These are phyloP conservation scores for Capillidium rhysosporum DNA, from an alignment of 371 early-diverging fungal genomes.

Conservation along the genomic window DNA sequence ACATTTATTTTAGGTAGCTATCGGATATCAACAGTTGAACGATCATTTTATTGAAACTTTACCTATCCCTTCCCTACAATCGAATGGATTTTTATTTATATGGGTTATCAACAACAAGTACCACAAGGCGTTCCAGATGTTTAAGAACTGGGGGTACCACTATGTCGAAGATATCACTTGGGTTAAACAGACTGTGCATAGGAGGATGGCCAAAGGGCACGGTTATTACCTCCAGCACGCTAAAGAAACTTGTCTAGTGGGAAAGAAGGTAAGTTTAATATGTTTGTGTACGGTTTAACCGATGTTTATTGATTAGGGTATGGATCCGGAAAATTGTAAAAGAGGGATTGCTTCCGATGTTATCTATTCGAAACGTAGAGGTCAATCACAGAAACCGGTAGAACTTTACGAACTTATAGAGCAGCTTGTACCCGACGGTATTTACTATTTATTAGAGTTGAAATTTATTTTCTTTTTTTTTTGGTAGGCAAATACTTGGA, in stretches of 20 bases:
- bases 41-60: conserved; percentile 79
- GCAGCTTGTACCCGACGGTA: conserved; percentile 70
- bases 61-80: conserved; percentile 64
- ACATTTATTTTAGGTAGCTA: conserved; percentile 35
- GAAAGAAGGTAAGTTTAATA: conserved; percentile 36
- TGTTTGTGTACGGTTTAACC: neutral
- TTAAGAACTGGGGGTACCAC: conserved; percentile 85
- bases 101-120: conserved; percentile 96
- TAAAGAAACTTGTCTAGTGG: conserved; percentile 87
- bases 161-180: conserved; percentile 88
- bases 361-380: conserved; percentile 77
- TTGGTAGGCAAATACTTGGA: conserved; percentile 54
- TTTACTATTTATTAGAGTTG: neutral
- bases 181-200: conserved; percentile 89
- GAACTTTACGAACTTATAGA: conserved; percentile 84
- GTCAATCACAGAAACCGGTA: conserved; percentile 88
- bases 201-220: conserved; percentile 88
- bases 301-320: conserved; percentile 17
- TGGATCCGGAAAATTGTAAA: conserved; percentile 52
- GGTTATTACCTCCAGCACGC: conserved; percentile 91
- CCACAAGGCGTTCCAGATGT: conserved; percentile 73
- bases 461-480: neutral
- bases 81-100: conserved; percentile 78
- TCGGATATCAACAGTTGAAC: conserved; percentile 84
- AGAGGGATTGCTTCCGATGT: conserved; percentile 72